A percentile compares a stretch with the other conserved stretches of the same genome.
phyloP scores from a whole-genome alignment of 331 rosid species.

The Pyracantha coccinea region DNA sequence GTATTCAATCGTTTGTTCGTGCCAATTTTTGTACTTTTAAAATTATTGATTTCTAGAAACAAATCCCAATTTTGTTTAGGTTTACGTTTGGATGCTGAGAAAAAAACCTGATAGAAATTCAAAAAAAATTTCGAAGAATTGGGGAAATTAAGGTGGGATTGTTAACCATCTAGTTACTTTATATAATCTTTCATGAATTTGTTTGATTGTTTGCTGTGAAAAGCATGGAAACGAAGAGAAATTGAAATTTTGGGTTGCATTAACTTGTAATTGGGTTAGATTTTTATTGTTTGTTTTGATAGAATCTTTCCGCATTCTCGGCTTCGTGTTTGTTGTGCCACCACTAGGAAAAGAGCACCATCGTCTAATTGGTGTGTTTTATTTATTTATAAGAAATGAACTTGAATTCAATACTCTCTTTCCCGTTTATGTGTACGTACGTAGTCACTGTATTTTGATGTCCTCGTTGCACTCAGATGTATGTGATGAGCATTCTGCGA shows the following conservation, averaged over 20 bases:
- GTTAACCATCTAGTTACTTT: not conserved
- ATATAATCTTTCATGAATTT: not conserved
- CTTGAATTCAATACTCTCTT: not conserved
- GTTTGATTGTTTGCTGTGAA: not conserved
- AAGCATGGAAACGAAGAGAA: not conserved
- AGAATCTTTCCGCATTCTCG: not conserved
- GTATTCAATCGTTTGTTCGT: not conserved
- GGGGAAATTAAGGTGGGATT: not conserved
- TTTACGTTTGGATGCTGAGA: not conserved
- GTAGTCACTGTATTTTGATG: not conserved
- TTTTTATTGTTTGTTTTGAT: not conserved
- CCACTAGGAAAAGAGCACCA: not conserved
- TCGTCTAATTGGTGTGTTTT: not conserved
- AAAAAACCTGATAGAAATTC: not conserved
- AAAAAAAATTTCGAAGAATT: not conserved
- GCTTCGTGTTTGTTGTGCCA: not conserved
- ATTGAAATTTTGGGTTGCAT: not conserved
- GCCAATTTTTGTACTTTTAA: not conserved
- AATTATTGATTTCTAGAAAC: too few species aligned
- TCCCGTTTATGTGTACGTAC: not conserved
- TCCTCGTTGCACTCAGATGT: not conserved
- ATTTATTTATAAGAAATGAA: not conserved
- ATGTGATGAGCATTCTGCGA: not conserved
- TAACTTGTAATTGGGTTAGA: not conserved
- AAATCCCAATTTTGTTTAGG: not conserved